A percentile compares a stretch with the other conserved stretches of the same genome.
These are phyloP conservation scores for Ophioceras dolichostomum DNA, from an alignment of 2,329 filamentous ascomycete species.

Conservation along the genomic window DNA sequence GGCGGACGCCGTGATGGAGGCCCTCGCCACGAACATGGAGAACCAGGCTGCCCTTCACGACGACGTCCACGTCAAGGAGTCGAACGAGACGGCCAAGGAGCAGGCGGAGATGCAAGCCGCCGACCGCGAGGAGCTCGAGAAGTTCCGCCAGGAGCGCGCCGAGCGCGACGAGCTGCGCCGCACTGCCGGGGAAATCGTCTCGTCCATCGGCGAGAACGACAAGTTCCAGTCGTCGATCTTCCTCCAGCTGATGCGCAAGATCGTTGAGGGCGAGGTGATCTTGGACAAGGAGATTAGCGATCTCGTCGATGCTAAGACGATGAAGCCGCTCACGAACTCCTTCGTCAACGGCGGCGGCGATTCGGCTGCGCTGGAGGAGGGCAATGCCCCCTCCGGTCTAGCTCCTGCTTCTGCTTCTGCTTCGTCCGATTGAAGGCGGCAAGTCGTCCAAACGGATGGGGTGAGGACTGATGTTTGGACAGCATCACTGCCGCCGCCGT, in stretches of 20 bases:
- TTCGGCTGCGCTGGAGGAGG: neutral
- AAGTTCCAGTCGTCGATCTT: slow-evolving; percentile 76
- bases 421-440: slow-evolving; percentile 1
- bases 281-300: slow-evolving; percentile 43
- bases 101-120: slow-evolving; percentile 19
- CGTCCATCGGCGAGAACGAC: slow-evolving; percentile 55
- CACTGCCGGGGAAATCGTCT: slow-evolving; percentile 59
- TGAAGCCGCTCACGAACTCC: slow-evolving; percentile 9
- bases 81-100: slow-evolving; percentile 14
- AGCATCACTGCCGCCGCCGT: no score
- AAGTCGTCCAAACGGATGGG: slow-evolving; percentile 2
- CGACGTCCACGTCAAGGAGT: no score
- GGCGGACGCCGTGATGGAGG: neutral
- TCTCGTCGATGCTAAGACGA: slow-evolving; percentile 16
- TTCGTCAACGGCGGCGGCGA: slow-evolving; percentile 1
- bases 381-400: neutral
- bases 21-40: neutral
- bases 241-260: slow-evolving; percentile 61
- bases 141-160: slow-evolving; percentile 12
- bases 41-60: no score
- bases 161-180: slow-evolving; percentile 40
- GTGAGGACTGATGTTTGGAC: slow-evolving; percentile 3
- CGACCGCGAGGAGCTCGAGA: slow-evolving; percentile 11
- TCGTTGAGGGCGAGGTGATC: slow-evolving; percentile 59
- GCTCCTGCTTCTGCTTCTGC: neutral